phyloP scores from a whole-genome alignment of 1,284 basidiomycete genomes.

The Rugosomyces carneus region DNA sequence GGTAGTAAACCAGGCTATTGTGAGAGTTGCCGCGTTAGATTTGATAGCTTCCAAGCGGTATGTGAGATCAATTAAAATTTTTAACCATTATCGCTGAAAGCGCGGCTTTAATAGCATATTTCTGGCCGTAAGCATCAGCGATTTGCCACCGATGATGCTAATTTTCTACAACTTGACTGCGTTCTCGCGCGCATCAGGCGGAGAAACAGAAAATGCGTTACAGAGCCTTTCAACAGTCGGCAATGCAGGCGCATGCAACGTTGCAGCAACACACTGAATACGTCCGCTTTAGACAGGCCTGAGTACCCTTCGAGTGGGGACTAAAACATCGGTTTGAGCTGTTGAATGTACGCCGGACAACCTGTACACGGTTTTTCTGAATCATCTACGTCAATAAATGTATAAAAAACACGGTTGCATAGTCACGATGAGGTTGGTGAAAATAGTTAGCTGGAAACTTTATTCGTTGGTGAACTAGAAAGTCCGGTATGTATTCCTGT shows the following conservation, averaged over 20 bases:
- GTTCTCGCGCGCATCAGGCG: constrained; percentile 74
- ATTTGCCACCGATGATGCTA: constrained; percentile 76
- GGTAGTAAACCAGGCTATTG: constrained; percentile 94
- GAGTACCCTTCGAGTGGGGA: background rate
- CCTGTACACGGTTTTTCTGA: too few relatives aligned
- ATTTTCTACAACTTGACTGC: constrained; percentile 81
- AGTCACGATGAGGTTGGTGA: too few relatives aligned
- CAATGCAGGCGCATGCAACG: background rate
- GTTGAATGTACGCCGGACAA: too few relatives aligned
- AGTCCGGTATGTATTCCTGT: too few relatives aligned
- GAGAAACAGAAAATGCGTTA: constrained; percentile 44
- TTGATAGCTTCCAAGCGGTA: constrained; percentile 83
- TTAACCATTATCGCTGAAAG: background rate
- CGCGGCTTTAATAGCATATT: constrained; percentile 61
- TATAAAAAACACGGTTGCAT: too few relatives aligned
- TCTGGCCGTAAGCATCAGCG: constrained; percentile 73
- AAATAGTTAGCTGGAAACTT: too few relatives aligned
- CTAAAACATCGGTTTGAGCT: background rate
- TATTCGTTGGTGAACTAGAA: too few relatives aligned
- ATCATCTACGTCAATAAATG: too few relatives aligned
- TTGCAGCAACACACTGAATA: background rate
- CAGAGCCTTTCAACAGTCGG: background rate
- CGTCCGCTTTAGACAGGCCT: background rate
- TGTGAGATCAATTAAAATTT: constrained; percentile 24
- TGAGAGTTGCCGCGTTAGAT: constrained; percentile 92